These are phyloP conservation scores for Leccinum griseonigrum DNA, from an alignment of 1,284 basidiomycete genomes.

Conservation along the genomic window DNA sequence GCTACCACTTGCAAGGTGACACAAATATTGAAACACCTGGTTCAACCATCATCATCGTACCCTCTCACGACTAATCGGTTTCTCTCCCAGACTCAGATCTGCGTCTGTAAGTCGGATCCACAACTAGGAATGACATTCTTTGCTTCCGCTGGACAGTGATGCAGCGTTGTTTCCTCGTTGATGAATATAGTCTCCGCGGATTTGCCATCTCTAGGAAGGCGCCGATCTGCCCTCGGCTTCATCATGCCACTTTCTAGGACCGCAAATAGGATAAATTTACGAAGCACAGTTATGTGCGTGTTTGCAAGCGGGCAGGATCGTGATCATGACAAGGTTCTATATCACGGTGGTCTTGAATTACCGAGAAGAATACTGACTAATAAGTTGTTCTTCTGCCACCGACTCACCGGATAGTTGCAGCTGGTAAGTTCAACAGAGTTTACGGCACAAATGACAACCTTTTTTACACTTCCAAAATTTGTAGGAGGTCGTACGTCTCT, in stretches of 20 bases:
- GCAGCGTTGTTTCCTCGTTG: neutral
- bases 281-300: slow-evolving; percentile 6
- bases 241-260: slow-evolving; percentile 1
- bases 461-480: neutral
- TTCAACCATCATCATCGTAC: neutral
- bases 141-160: neutral
- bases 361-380: slow-evolving; percentile 18
- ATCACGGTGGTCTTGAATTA: slow-evolving; percentile 2
- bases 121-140: neutral
- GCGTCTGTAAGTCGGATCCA: neutral
- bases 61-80: neutral
- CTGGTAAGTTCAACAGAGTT: slow-evolving; percentile 8
- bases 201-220: slow-evolving; percentile 5
- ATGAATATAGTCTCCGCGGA: slow-evolving; percentile 3
- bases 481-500: neutral
- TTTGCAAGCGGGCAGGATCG: neutral
- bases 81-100: neutral
- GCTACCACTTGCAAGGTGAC: neutral
- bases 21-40: neutral
- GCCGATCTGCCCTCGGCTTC: slow-evolving; percentile 8
- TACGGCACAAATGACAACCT: slow-evolving; percentile 20
- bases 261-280: slow-evolving; percentile 2
- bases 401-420: slow-evolving; percentile 4
- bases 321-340: slow-evolving; percentile 1
- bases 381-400: slow-evolving; percentile 13